A percentile compares a stretch with the other conserved stretches of the same genome.
phyloP scores from a whole-genome alignment of 116 monocot species.

The Zostera marina region DNA sequence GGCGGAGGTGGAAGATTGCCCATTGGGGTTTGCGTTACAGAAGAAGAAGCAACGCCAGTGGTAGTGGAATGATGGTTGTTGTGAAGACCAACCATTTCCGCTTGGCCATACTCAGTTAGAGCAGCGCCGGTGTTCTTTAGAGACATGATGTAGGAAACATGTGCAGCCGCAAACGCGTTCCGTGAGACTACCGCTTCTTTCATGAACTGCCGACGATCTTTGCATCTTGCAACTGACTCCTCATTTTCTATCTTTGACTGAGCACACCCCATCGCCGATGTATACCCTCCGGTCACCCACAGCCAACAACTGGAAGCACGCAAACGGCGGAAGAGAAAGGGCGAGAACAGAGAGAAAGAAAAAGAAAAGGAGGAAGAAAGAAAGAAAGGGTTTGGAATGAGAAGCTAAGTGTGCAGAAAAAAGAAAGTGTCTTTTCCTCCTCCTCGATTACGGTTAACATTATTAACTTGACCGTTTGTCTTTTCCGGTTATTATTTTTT shows the following conservation, averaged over 20 bases:
- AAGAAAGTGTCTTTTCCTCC: too few relatives aligned
- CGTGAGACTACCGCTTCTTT: slow-evolving; percentile 33
- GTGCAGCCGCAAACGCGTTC: slow-evolving; percentile 67
- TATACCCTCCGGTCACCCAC: not conserved
- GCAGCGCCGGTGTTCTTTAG: slow-evolving; percentile 80
- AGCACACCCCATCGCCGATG: slow-evolving; percentile 43
- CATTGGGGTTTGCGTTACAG: slow-evolving; percentile 8
- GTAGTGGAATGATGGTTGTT: slow-evolving; percentile 1
- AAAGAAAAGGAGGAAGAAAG: not conserved
- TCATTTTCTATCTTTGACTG: slow-evolving; percentile 67
- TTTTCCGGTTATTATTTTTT: too few relatives aligned
- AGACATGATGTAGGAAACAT: slow-evolving; percentile 43
- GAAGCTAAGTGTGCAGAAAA: too few relatives aligned
- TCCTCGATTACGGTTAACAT: too few relatives aligned
- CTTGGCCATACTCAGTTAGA: slow-evolving; percentile 52
- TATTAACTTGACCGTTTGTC: too few relatives aligned
- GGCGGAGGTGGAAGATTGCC: slow-evolving; percentile 18
- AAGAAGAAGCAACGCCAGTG: slow-evolving; percentile 2
- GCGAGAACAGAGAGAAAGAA: not conserved
- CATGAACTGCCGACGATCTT: slow-evolving; percentile 44
- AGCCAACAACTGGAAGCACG: not conserved
- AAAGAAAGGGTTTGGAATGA: not conserved
- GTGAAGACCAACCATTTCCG: slow-evolving; percentile 14
- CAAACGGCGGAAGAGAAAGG: not conserved
- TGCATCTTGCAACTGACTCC: slow-evolving; percentile 44